Conservation (phyloP, 371 early-diverging fungal species). For the Apophysomyces ossiformis region DNA sequence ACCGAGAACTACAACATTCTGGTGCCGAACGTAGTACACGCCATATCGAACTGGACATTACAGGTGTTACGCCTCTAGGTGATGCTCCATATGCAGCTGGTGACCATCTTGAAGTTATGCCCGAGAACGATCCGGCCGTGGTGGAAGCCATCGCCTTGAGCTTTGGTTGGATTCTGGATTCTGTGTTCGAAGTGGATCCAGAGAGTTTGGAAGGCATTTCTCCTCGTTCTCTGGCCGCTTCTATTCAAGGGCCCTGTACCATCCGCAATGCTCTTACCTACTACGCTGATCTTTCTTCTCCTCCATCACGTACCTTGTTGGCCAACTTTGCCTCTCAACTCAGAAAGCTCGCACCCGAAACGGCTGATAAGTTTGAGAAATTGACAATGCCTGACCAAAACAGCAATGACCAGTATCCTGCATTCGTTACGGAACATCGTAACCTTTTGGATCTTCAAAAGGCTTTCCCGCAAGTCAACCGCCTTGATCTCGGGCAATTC, state of each 20-base stretch:
- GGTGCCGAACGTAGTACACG: constrained; percentile 35
- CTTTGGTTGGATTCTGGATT: constrained; percentile 41
- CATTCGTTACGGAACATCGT: constrained; percentile 35
- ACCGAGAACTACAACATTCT: constrained; percentile 25
- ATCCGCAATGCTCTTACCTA: constrained; percentile 38
- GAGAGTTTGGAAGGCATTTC: constrained; percentile 20
- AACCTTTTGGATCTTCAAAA: constrained; percentile 38
- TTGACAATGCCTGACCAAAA: constrained; percentile 20
- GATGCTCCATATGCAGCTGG: constrained; percentile 34
- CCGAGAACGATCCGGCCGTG: constrained; percentile 29
- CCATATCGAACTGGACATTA: constrained; percentile 36
- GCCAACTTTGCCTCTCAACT: constrained; percentile 31
- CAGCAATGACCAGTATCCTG: constrained; percentile 25
- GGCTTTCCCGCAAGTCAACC: constrained; percentile 27
- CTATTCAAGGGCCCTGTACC: constrained; percentile 40
- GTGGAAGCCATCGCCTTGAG: constrained; percentile 38
- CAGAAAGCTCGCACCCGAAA: constrained; percentile 19
- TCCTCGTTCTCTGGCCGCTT: constrained; percentile 39
- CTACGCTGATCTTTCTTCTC: constrained; percentile 40
- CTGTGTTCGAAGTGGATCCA: constrained; percentile 38
- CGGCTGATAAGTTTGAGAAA: constrained; percentile 21
- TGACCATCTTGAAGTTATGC: constrained; percentile 51
- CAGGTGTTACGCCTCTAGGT: constrained; percentile 12
- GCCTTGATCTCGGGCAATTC: constrained; percentile 31
- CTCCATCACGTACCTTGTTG: constrained; percentile 34